Evolutionary conservation across 331 rosid genomes (phyloP), one percentile per base, ranked within the genome.

Genomic region (Cydonia oblonga): DNA sequence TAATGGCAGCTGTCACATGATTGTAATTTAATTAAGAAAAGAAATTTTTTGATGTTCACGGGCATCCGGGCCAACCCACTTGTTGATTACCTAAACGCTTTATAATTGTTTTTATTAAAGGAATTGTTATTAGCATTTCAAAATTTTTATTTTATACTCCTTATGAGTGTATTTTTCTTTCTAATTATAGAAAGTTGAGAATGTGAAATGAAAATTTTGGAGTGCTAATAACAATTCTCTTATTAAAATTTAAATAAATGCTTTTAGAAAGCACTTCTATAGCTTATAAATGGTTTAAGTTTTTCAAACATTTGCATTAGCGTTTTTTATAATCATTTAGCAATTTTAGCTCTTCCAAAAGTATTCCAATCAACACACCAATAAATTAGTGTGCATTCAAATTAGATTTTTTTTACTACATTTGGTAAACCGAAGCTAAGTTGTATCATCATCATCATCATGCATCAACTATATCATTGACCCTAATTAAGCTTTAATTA

Each of bases 61-160:
- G 54, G 8, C 20, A 16, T 18, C 54, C 3, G 20, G 56, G 22
- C 56, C 56, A 49, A 49, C 56, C 56, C 10, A 49, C 4, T 18
- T 49, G 56, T 49, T 49, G 19, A 49, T 49, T 49, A 2, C 22
- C 56, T 49, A 49, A 38, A 35, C 42, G 0, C 1, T 9, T 38
- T 38, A 38, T 38, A 38, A 38, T 38, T 1, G 0, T 1, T 38
- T 38, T 38, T 0, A 35, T 35, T 35, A 35, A 33, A 35, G 0
- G 0, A 2, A 35, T 0, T 35, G 1, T 35, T 2, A 35, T 35
- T 35, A 9, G 0, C 0, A 35, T 35, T 35, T 0, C 2, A 35
- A 35, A 35, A 35, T 0, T 2, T 0, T 35, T 1, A 35, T 35
- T 35, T 1, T 35, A 35, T 4, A 9, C 13, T 35, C 1, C 0